Percentiles rank a stretch among this genome's conserved stretches.
Evolutionary conservation across 1,284 basidiomycete genomes (phyloP).

Genomic region (Sparassis latifolia): DNA sequence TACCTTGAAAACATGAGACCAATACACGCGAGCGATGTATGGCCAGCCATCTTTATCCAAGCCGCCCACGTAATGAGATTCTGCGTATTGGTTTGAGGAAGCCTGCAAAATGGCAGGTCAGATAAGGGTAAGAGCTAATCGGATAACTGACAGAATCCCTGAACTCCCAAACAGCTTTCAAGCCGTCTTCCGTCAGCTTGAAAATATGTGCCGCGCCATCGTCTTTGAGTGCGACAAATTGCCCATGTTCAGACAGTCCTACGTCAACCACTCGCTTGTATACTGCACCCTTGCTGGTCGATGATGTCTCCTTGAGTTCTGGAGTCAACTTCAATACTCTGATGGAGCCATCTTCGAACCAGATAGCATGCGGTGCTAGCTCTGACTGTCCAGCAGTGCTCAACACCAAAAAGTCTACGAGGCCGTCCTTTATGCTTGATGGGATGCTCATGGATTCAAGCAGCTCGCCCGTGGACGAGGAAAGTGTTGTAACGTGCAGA

Average conservation of each 20-base stretch:
- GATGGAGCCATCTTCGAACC: slow-evolving; percentile 62
- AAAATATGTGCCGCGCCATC: slow-evolving; percentile 55
- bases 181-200: slow-evolving; percentile 35
- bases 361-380: slow-evolving; percentile 42
- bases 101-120: slow-evolving; percentile 23
- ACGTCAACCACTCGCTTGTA: slow-evolving; percentile 52
- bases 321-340: slow-evolving; percentile 48
- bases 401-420: slow-evolving; percentile 38
- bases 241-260: slow-evolving; percentile 39
- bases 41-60: slow-evolving; percentile 49
- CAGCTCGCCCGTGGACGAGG: slow-evolving; percentile 48
- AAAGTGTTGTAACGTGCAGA: slow-evolving; percentile 57
- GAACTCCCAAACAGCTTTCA: slow-evolving; percentile 53
- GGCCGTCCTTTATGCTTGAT: slow-evolving; percentile 45
- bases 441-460: slow-evolving; percentile 49
- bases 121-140: slow-evolving; percentile 3
- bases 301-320: slow-evolving; percentile 42
- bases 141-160: slow-evolving; percentile 42
- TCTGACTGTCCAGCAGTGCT: slow-evolving; percentile 17
- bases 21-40: slow-evolving; percentile 69
- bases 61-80: slow-evolving; percentile 56
- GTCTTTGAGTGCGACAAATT: slow-evolving; percentile 45
- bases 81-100: slow-evolving; percentile 32
- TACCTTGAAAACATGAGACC: slow-evolving; percentile 57
- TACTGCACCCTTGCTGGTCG: slow-evolving; percentile 33